Conservation (phyloP, 2,329 filamentous ascomycete species). For the Botryotinia calthae region DNA sequence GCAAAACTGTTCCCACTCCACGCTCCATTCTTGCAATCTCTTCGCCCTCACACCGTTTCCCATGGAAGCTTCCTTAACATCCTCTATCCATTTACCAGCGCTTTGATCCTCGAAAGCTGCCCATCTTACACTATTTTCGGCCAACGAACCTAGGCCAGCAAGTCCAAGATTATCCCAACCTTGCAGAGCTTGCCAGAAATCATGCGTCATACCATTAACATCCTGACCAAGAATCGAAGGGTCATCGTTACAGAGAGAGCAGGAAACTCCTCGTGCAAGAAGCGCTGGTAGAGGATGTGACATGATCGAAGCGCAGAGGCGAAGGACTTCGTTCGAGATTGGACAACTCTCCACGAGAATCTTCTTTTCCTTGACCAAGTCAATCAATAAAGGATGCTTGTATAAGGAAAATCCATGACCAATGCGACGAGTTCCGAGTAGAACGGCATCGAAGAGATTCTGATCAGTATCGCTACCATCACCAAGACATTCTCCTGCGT, state of each 20-base stretch:
- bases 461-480: slow-evolving; percentile 71
- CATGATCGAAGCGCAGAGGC: slow-evolving; percentile 73
- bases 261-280: slow-evolving; percentile 78
- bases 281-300: slow-evolving; percentile 80
- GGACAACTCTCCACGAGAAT: slow-evolving; percentile 90
- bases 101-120: slow-evolving; percentile 81
- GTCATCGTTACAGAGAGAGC: slow-evolving; percentile 86
- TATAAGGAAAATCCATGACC: slow-evolving; percentile 86
- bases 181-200: slow-evolving; percentile 92
- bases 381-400: slow-evolving; percentile 86
- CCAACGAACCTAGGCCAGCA: slow-evolving; percentile 79
- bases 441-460: slow-evolving; percentile 85
- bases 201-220: slow-evolving; percentile 77
- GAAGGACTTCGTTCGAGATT: slow-evolving; percentile 83
- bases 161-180: slow-evolving; percentile 90
- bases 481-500: slow-evolving; percentile 81
- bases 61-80: slow-evolving; percentile 69
- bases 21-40: slow-evolving; percentile 73
- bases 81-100: slow-evolving; percentile 66
- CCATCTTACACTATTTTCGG: slow-evolving; percentile 91
- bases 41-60: slow-evolving; percentile 69
- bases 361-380: slow-evolving; percentile 83
- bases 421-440: slow-evolving; percentile 84
- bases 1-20: slow-evolving; percentile 86
- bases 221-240: slow-evolving; percentile 85